Percentiles rank a stretch among this genome's conserved stretches.
Conservation (phyloP, 192 early-diverging fungal genomes). For the Gigaspora rosea region DNA sequence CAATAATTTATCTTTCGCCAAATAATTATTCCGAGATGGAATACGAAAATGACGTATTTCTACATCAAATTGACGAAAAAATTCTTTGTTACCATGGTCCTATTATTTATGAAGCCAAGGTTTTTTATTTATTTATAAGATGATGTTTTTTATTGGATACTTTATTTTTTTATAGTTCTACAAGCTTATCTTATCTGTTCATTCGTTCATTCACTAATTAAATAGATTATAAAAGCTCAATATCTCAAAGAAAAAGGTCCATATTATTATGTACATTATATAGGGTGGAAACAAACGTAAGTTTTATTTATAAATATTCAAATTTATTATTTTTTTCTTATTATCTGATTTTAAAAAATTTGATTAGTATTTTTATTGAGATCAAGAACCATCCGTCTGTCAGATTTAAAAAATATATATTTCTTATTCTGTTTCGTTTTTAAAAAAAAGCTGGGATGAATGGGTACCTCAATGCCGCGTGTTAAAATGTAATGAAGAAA, state of each 20-base stretch:
- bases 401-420: background rate
- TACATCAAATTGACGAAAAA: background rate
- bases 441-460: conserved; percentile 88
- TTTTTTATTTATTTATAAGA: background rate
- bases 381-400: background rate
- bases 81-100: conserved; percentile 8
- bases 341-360: background rate
- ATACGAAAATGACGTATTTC: background rate
- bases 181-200: background rate
- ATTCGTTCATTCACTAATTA: too few species aligned
- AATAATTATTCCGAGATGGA: too few species aligned
- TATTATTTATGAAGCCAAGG: conserved; percentile 16
- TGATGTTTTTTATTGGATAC: background rate
- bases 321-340: too few species aligned
- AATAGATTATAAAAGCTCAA: background rate
- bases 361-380: background rate
- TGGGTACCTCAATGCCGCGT: conserved; percentile 93
- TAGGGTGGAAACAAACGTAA: conserved; percentile 96
- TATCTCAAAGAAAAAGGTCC: conserved; percentile 86
- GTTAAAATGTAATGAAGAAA: conserved; percentile 81
- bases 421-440: background rate
- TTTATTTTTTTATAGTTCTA: background rate
- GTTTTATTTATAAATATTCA: conserved; percentile 10
- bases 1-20: too few species aligned
- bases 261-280: conserved; percentile 95